phyloP scores from a whole-genome alignment of 2,329 filamentous ascomycete species.

The Hypoxylon sp. region DNA sequence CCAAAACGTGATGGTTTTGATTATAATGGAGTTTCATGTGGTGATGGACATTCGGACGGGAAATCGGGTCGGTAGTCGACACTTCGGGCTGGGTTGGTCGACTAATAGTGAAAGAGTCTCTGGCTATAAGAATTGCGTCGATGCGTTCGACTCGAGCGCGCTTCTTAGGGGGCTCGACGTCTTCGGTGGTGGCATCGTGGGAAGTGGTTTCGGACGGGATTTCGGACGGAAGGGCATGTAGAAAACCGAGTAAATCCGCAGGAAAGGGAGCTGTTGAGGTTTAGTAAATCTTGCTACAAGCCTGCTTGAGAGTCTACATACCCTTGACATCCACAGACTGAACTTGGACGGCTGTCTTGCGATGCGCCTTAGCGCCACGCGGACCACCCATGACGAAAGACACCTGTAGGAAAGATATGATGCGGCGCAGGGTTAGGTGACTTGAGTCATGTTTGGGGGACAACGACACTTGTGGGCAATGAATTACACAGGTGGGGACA shows the following conservation, averaged over 20 bases:
- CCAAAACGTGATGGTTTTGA: slow-evolving; percentile 18
- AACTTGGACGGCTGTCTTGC: slow-evolving; percentile 1
- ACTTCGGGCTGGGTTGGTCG: slow-evolving; percentile 25
- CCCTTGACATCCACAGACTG: slow-evolving; percentile 3
- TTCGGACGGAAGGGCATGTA: slow-evolving; percentile 29
- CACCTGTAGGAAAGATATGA: not conserved
- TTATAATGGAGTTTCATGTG: slow-evolving; percentile 38
- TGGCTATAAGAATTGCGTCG: slow-evolving; percentile 46
- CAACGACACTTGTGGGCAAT: not conserved
- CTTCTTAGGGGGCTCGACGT: slow-evolving; percentile 42
- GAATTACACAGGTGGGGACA: not conserved
- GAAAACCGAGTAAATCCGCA: slow-evolving; percentile 32
- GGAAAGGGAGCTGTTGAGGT: slow-evolving; percentile 39
- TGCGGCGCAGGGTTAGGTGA: not conserved
- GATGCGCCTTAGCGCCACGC: not conserved
- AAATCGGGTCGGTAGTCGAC: slow-evolving; percentile 10
- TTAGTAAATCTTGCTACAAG: slow-evolving; percentile 8
- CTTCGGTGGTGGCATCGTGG: slow-evolving; percentile 7
- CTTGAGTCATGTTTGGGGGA: not conserved
- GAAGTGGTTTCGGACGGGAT: slow-evolving; percentile 11
- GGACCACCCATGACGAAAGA: slow-evolving; percentile 22
- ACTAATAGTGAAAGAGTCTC: slow-evolving; percentile 41
- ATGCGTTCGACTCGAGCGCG: slow-evolving; percentile 41
- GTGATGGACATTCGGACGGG: slow-evolving; percentile 35
- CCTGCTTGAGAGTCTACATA: slow-evolving; percentile 1